Base-by-base conservation (phyloP, 176 grass and related monocot species). In the Triticum dicoccoides region DNA sequence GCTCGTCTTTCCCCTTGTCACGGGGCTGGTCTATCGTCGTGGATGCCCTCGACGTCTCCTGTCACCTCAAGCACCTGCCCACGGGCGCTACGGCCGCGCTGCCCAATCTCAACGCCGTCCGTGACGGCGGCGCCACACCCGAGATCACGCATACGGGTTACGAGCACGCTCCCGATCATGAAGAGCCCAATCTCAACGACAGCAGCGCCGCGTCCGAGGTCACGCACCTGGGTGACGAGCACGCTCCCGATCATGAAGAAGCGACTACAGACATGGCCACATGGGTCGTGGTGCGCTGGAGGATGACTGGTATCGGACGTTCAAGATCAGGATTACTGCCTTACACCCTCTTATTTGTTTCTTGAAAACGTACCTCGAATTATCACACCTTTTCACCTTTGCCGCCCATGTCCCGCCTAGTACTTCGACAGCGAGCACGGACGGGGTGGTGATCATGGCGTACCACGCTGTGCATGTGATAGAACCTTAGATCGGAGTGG, bases 61-160 rank as follows among this genome's bases (percentile, higher is more conserved):
- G 74, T 34, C 74, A 25, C 62, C 83, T 85, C 61, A 78, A 23
- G n/a, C 74, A 85, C n/a, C 74, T 85, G 2, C 63, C 83, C 83
- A 78, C 83, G 33, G 64, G 27, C 5, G 25, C 63, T 6, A 85
- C 74, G 42, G 45, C 74, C 2, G 32, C 45, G n/a, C 63, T 78
- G 21, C 74, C 83, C 33, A 78, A 11, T 0, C 83, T 85, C 32
- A 85, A 58, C 63, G 74, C 74, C 63, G 45, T 69, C 13, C 32
- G 73, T 47, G 45, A 13, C 56, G 5, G 0, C 73, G 11, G 17
- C 33, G 54, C 54, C 76, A 6, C 33, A 20, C 39, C 76, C 70
- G 63, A 65, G 63, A 65, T 65, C 63, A 30, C 11, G 25, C 10
- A 65, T 65, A 11, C 14, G 63, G 63, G 25, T 14, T 65, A 65